Percentiles rank a stretch among this genome's conserved stretches.
Conservation (phyloP, 75 land plant genomes). For the Pinus taeda region DNA sequence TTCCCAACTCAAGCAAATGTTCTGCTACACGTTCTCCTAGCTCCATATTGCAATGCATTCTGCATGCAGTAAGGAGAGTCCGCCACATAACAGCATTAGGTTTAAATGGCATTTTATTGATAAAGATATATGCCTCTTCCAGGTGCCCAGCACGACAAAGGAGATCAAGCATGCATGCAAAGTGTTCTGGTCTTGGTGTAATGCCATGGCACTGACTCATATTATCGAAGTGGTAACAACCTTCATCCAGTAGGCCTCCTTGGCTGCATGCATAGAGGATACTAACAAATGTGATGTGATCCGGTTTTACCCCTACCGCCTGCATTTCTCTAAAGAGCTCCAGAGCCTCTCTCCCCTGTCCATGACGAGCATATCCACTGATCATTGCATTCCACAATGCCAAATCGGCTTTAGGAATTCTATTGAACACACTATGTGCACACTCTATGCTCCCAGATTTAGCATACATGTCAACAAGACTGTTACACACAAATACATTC, state of each 20-base stretch:
- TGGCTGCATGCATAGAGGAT: conserved; percentile 52
- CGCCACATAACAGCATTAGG: conserved; percentile 36
- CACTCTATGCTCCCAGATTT: conserved; percentile 37
- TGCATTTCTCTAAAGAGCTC: conserved; percentile 20
- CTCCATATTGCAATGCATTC: conserved; percentile 26
- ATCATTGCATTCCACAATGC: conserved; percentile 43
- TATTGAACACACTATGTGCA: conserved; percentile 17
- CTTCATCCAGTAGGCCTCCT: conserved; percentile 44
- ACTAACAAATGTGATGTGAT: conserved; percentile 33
- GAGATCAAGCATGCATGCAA: conserved; percentile 37
- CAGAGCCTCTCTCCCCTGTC: conserved; percentile 27
- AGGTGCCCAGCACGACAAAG: conserved; percentile 32
- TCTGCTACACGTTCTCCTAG: conserved; percentile 16
- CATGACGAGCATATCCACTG: conserved; percentile 34
- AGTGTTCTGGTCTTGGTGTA: conserved; percentile 24
- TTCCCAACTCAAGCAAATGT: conserved; percentile 15
- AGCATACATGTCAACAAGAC: conserved; percentile 46
- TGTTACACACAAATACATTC: conserved; percentile 30
- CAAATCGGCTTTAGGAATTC: conserved; percentile 11
- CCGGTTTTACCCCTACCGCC: conserved; percentile 23
- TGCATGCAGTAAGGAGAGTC: conserved; percentile 38
- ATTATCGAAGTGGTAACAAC: conserved; percentile 28
- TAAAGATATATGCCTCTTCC: conserved; percentile 30
- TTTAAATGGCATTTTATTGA: neutral
- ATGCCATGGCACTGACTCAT: conserved; percentile 8